phyloP scores from a whole-genome alignment of 805 yeast genomes.

The Henningerozyma blattae region DNA sequence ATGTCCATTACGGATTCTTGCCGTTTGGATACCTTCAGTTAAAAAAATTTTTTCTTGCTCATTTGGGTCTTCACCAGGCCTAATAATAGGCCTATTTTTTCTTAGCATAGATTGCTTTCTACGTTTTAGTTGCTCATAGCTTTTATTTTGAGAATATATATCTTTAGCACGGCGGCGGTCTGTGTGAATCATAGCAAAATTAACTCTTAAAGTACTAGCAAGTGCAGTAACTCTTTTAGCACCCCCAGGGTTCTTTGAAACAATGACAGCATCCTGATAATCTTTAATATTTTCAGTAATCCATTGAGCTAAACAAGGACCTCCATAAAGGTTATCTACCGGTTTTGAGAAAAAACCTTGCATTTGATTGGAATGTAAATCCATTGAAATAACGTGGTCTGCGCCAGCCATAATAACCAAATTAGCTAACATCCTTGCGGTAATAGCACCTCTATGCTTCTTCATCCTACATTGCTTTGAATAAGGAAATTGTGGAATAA shows the following conservation, averaged over 20 bases:
- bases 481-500: slow-evolving; percentile 94
- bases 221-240: slow-evolving; percentile 94
- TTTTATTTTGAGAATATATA: slow-evolving; percentile 31
- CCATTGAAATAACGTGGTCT: slow-evolving; percentile 97
- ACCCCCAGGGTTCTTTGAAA: slow-evolving; percentile 98
- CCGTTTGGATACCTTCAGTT: slow-evolving; percentile 81
- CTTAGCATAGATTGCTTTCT: slow-evolving; percentile 39
- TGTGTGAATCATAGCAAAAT: slow-evolving; percentile 98
- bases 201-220: slow-evolving; percentile 92
- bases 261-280: slow-evolving; percentile 83
- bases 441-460: slow-evolving; percentile 96
- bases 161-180: slow-evolving; percentile 88
- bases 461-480: slow-evolving; percentile 97
- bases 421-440: slow-evolving; percentile 96
- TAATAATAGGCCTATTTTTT: slow-evolving; percentile 31
- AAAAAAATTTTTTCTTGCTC: slow-evolving; percentile 57
- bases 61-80: slow-evolving; percentile 34
- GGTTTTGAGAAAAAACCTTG: slow-evolving; percentile 98
- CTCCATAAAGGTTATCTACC: slow-evolving; percentile 92
- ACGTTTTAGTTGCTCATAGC: slow-evolving; percentile 24
- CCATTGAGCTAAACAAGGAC: slow-evolving; percentile 95
- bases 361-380: slow-evolving; percentile 93
- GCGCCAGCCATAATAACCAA: slow-evolving; percentile 96
- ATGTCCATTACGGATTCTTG: slow-evolving; percentile 92
- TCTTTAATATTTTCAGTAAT: slow-evolving; percentile 81